These are phyloP conservation scores for Pistacia atlantica DNA, from an alignment of 345 rosid species.

Conservation along the genomic window DNA sequence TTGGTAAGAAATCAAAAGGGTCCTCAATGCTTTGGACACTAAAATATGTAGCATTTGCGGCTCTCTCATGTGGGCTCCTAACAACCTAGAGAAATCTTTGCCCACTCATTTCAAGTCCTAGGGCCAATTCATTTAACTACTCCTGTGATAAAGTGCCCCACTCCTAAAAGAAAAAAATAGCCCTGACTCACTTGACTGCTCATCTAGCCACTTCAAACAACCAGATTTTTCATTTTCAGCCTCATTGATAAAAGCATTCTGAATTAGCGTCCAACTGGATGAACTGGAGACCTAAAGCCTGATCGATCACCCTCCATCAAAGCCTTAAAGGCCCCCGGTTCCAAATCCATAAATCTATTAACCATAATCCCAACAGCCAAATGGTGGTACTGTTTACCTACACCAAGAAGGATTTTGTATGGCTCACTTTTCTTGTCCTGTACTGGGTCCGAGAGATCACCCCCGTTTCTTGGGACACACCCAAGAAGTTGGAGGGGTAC, in stretches of 20 bases:
- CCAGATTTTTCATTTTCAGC: not conserved
- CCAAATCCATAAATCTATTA: slow-evolving; percentile 32
- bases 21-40: no score
- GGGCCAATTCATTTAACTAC: slow-evolving; percentile 33
- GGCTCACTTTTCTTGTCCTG: slow-evolving; percentile 27
- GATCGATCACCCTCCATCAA: slow-evolving; percentile 15
- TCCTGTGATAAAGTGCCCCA: slow-evolving; percentile 32
- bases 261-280: slow-evolving; percentile 33
- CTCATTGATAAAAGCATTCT: not conserved
- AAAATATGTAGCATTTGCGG: no score
- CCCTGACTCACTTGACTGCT: slow-evolving; percentile 38
- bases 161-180: slow-evolving; percentile 37
- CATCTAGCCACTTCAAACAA: slow-evolving; percentile 41
- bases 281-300: slow-evolving; percentile 16
- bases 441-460: slow-evolving; percentile 25
- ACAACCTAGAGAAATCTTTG: slow-evolving; percentile 41
- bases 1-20: no score
- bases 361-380: slow-evolving; percentile 36
- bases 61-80: slow-evolving; percentile 21
- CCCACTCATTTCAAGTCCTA: slow-evolving; percentile 42
- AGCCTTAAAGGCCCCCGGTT: slow-evolving; percentile 30
- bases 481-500: slow-evolving; percentile 23
- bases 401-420: slow-evolving; percentile 20
- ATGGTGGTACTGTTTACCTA: not conserved
- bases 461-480: slow-evolving; percentile 29